These are phyloP conservation scores for Canariomyces notabilis DNA, from an alignment of 2,329 filamentous ascomycete genomes.

Conservation along the genomic window DNA sequence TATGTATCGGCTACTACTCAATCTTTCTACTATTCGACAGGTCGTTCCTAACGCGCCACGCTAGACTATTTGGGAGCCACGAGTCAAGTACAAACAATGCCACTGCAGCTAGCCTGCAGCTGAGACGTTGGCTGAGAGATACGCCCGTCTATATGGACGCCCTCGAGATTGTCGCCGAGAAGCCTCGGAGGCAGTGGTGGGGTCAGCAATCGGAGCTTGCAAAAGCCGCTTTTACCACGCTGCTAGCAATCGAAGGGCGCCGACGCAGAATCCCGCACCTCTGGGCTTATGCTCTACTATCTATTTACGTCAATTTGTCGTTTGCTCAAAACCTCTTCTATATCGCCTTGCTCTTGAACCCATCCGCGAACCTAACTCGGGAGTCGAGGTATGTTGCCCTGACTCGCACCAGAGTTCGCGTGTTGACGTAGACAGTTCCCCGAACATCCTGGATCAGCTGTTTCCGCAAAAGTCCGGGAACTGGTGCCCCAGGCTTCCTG, in stretches of 20 bases:
- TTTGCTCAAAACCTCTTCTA: conserved; percentile 62
- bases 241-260: conserved; percentile 55
- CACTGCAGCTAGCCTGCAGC: conserved; percentile 28
- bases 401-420: not conserved
- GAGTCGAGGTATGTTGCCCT: conserved; percentile 27
- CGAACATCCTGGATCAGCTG: conserved; percentile 22
- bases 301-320: conserved; percentile 54
- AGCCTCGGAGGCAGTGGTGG: conserved; percentile 56
- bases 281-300: conserved; percentile 53
- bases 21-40: not conserved
- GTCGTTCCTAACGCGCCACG: not conserved
- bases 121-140: conserved; percentile 50
- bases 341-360: conserved; percentile 52
- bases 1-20: no score
- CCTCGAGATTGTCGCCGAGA: conserved; percentile 50
- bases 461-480: conserved; percentile 39
- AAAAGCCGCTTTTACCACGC: conserved; percentile 49
- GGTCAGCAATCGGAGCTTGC: conserved; percentile 55
- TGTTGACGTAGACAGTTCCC: conserved; percentile 19
- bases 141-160: conserved; percentile 48
- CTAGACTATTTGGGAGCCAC: conserved; percentile 5
- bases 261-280: conserved; percentile 51
- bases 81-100: conserved; percentile 1
- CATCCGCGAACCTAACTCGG: conserved; percentile 39
- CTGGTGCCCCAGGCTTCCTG: conserved; percentile 37